Evolutionary conservation across 2,329 filamentous ascomycete genomes (phyloP), one percentile per base, ranked within the genome.

Genomic region (Penicillium sp.): DNA sequence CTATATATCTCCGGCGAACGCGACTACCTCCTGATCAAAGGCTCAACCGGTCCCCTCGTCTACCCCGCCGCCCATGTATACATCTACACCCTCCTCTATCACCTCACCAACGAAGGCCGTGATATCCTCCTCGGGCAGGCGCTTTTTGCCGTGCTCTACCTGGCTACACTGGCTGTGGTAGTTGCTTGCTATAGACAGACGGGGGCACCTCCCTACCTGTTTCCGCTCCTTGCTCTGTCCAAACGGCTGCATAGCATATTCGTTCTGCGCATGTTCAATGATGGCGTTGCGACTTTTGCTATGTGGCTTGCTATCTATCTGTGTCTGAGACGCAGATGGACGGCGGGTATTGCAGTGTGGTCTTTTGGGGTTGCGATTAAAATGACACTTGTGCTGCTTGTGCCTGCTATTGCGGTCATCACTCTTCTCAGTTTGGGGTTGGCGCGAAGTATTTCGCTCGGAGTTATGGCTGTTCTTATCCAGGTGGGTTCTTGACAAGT

Each of bases 21-120:
- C 65, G 85, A 96, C 69, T 98, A 98, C 69, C 81, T 81, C 53
- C 78, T 83, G 51, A 90, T 98, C 65, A 79, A 84, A 64, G 93
- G 93, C 59, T 85, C 82, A 52, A 98, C 93, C 0, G 93, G 93
- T 1, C 93, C 93, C 3, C 77, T 97, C 44, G 93, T 98, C 53
- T 98, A 98, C 71, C 93, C 93, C 19, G 93, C 88, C 32, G 86
- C 83, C 4, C 93, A 98, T 71, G 86, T 98, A 56, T 95, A 94
- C 76, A 85, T 87, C 57, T 98, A 96, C 72, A 84, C 82, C 34
- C 74, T 77, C 2, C 78, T 98, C 10, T 90, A 95, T 72, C 71
- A 81, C 63, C 60, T 95, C 50, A 97, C 93, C 10, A 75, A 86
- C 63, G 69, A 82, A 52, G 93, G 93, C 6, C 77, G 71, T 45